phyloP scores from a whole-genome alignment of 352 stramenopile species.

The Pythium diclinum region DNA sequence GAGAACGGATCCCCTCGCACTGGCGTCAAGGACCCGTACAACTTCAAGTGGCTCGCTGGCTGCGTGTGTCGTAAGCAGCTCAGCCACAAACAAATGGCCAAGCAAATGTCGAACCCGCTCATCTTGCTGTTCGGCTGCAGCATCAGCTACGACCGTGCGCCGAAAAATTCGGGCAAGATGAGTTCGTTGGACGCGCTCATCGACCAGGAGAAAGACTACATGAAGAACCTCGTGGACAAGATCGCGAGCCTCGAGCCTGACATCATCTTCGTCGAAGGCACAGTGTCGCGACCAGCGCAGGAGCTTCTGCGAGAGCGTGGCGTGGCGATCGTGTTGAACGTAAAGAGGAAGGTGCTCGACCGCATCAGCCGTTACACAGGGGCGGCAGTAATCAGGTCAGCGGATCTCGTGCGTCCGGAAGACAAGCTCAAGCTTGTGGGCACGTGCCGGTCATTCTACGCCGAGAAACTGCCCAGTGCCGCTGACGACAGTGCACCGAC shows the following conservation, averaged over 20 bases:
- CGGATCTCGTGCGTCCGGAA: conserved; percentile 88
- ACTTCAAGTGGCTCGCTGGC: conserved; percentile 94
- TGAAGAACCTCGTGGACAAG: conserved; percentile 96
- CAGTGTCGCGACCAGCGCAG: conserved; percentile 89
- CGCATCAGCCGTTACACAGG: conserved; percentile 93
- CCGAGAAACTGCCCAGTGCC: conserved; percentile 52
- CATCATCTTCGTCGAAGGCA: conserved; percentile 92
- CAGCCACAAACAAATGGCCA: conserved; percentile 95
- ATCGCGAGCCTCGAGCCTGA: conserved; percentile 94
- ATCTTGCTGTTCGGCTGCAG: conserved; percentile 95
- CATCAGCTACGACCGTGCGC: conserved; percentile 95
- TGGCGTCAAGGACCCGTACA: conserved; percentile 71
- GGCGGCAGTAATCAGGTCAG: conserved; percentile 89
- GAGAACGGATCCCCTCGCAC: conserved; percentile 34
- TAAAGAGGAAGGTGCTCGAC: conserved; percentile 90
- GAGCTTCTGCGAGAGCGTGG: conserved; percentile 89
- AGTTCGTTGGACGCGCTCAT: conserved; percentile 94
- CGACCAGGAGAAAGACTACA: conserved; percentile 96
- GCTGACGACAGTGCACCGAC: conserved; percentile 29
- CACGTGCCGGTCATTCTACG: conserved; percentile 63
- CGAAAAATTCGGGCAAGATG: conserved; percentile 70
- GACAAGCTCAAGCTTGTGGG: conserved; percentile 53
- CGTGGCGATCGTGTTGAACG: conserved; percentile 93
- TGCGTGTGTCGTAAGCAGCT: conserved; percentile 96
- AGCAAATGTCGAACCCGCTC: conserved; percentile 91